Evolutionary conservation across 495 filamentous ascomycete genomes (phyloP).

Genomic region (Aspergillus kassunensis): DNA sequence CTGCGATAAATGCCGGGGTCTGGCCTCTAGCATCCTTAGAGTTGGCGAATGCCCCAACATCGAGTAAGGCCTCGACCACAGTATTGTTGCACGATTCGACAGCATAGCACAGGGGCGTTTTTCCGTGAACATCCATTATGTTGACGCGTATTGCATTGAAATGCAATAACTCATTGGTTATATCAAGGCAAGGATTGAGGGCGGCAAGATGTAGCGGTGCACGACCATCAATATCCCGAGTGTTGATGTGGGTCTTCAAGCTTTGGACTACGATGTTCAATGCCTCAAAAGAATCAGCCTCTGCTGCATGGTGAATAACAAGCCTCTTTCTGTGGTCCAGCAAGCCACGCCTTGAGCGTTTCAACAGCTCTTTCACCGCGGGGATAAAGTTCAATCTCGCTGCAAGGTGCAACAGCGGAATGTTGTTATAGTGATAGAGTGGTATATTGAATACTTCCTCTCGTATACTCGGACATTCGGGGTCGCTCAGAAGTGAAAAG

Average conservation of each 20-base stretch:
- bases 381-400: not conserved
- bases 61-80: not conserved
- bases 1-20: not conserved
- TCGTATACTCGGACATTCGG: not conserved
- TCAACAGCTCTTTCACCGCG: not conserved
- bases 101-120: not conserved
- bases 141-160: not conserved
- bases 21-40: not conserved
- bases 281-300: not conserved
- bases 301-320: not conserved
- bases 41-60: not conserved
- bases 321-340: not conserved
- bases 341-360: not conserved
- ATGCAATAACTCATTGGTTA: not conserved
- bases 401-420: not conserved
- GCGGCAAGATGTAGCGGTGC: not conserved
- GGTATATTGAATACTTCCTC: not conserved
- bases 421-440: not conserved
- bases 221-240: no score
- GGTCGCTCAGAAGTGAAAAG: not conserved
- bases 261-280: not conserved
- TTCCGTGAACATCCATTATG: not conserved
- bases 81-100: not conserved
- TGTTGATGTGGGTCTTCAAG: no score
- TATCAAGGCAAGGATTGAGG: not conserved